Conservation (phyloP, 345 rosid species). For the Gossypium stocksii region DNA sequence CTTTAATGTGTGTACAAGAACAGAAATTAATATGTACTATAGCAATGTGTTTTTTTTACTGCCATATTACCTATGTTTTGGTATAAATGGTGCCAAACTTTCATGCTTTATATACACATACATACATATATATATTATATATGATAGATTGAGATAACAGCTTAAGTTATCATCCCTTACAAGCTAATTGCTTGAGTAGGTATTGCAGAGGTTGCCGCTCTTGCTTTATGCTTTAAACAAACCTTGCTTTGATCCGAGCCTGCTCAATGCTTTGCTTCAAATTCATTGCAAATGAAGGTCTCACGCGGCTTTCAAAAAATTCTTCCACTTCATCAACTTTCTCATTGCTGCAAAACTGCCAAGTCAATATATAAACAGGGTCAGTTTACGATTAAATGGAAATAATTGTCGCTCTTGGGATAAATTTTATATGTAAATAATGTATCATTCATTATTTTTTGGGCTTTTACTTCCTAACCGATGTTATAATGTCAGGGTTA, state of each 20-base stretch:
- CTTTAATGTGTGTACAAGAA: constrained; percentile 15
- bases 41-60: background rate
- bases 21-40: background rate
- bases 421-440: background rate
- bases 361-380: background rate
- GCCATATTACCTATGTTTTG: constrained; percentile 3
- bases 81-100: background rate
- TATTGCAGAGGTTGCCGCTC: constrained; percentile 28
- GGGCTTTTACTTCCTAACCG: constrained; percentile 23
- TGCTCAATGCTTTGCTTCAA: constrained; percentile 42
- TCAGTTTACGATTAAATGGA: background rate
- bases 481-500: constrained; percentile 22
- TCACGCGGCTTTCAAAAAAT: constrained; percentile 21
- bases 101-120: too few species aligned
- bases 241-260: constrained; percentile 42
- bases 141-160: background rate
- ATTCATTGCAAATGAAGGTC: constrained; percentile 28
- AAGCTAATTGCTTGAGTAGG: constrained; percentile 26
- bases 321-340: constrained; percentile 41
- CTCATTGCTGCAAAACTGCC: constrained; percentile 39
- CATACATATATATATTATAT: background rate
- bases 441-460: too few species aligned
- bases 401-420: background rate
- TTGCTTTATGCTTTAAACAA: constrained; percentile 36
- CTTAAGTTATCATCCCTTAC: background rate